Conservation (phyloP, 345 rosid genomes). For the Dipteronia sinensis region DNA sequence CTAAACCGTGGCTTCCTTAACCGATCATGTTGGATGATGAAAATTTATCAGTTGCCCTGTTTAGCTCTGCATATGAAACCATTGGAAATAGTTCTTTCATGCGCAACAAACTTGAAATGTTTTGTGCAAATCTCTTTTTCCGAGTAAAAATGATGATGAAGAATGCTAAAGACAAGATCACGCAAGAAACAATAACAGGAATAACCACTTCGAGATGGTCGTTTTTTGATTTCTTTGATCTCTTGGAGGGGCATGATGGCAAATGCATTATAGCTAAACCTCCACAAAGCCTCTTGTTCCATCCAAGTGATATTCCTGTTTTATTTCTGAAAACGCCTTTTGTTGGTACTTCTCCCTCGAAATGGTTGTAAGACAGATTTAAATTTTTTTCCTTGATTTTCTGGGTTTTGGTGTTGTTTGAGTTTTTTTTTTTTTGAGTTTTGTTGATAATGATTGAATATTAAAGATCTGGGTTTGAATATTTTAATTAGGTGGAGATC, state of each 20-base stretch:
- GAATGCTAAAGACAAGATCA: background rate
- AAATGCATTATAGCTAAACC: too few relatives aligned
- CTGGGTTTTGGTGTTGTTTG: too few relatives aligned
- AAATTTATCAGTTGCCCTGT: too few relatives aligned
- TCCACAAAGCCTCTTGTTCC: too few relatives aligned
- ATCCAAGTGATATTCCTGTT: background rate
- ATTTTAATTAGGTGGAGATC: too few relatives aligned
- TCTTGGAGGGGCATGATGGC: too few relatives aligned
- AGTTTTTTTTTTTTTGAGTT: too few relatives aligned
- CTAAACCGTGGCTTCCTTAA: too few relatives aligned
- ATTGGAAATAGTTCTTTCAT: background rate
- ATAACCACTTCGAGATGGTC: background rate
- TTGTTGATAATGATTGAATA: too few relatives aligned
- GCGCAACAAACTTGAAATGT: background rate
- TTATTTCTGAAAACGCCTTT: background rate
- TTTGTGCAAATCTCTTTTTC: background rate
- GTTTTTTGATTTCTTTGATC: background rate
- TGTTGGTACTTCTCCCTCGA: background rate
- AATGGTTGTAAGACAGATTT: background rate
- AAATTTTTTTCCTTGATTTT: too few relatives aligned
- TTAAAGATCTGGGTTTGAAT: too few relatives aligned
- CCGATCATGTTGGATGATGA: too few relatives aligned
- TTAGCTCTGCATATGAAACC: constrained; percentile 10
- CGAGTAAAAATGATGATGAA: background rate
- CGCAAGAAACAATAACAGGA: background rate